Evolutionary conservation across 2,329 filamentous ascomycete species (phyloP).

Genomic region (Microdochium nivale): DNA sequence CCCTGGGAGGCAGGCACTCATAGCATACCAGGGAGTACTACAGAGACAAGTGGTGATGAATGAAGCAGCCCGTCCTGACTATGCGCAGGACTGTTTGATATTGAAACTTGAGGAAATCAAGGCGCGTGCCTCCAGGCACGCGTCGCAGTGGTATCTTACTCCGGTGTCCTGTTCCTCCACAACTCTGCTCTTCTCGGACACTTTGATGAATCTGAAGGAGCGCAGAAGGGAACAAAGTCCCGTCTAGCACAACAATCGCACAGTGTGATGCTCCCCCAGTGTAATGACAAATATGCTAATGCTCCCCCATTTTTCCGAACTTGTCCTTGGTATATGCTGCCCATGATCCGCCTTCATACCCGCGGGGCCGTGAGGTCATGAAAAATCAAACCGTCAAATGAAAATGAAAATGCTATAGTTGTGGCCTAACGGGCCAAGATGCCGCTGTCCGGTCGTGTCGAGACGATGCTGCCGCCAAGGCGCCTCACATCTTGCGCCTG

Average conservation of each 20-base stretch:
- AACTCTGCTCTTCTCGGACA: too few species aligned
- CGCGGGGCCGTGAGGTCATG: neutral
- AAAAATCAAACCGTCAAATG: neutral
- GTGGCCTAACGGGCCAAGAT: neutral
- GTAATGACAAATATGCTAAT: neutral
- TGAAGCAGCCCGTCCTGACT: too few species aligned
- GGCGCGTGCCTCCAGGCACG: neutral
- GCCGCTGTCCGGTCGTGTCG: neutral
- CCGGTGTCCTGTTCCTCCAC: too few species aligned
- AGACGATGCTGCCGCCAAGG: neutral
- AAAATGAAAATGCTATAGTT: neutral
- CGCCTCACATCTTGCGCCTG: neutral
- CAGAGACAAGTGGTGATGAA: too few species aligned
- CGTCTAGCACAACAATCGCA: neutral
- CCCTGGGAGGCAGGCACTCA: too few species aligned
- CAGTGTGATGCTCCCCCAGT: neutral
- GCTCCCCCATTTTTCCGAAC: neutral
- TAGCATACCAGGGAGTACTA: too few species aligned
- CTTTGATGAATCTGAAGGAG: too few species aligned
- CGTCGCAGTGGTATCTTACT: too few species aligned
- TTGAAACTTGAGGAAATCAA: neutral
- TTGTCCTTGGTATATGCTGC: neutral
- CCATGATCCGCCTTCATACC: neutral
- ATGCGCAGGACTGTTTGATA: too few species aligned
- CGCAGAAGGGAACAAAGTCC: neutral